Evolutionary conservation across 495 filamentous ascomycete species (phyloP).

Genomic region (Neurospora sp.): DNA sequence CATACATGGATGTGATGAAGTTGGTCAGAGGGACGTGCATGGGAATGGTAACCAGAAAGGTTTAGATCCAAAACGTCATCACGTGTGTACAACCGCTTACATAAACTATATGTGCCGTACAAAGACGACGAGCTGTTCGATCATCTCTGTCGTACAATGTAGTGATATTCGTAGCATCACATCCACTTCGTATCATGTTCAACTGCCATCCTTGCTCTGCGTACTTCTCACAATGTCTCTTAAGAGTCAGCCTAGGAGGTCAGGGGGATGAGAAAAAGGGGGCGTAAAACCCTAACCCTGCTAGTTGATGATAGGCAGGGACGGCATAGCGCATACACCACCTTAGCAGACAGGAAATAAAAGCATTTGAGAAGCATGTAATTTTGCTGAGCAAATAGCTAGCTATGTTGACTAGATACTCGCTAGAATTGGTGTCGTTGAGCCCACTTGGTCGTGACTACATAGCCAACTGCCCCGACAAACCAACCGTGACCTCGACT

Average conservation of each 20-base stretch:
- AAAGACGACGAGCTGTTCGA: background rate
- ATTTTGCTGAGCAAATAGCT: background rate
- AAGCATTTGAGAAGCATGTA: background rate
- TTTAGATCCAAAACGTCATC: background rate
- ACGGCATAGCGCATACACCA: background rate
- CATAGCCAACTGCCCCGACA: slow-evolving; percentile 11
- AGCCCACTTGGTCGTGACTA: slow-evolving; percentile 20
- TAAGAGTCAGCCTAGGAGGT: background rate
- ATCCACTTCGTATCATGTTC: background rate
- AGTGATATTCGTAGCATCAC: background rate
- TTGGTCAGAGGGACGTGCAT: background rate
- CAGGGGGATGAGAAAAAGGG: background rate
- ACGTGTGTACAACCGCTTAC: background rate
- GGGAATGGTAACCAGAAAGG: background rate
- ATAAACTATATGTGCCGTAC: background rate
- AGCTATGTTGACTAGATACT: background rate
- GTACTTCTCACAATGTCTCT: background rate
- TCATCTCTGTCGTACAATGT: background rate
- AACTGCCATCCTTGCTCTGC: background rate
- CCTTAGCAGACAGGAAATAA: background rate
- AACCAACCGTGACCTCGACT: slow-evolving; percentile 6
- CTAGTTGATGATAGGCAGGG: background rate
- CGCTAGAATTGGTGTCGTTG: background rate
- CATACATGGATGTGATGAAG: background rate
- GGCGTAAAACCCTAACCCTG: background rate